Evolutionary conservation across 768 basidiomycete species (phyloP), one percentile per base, ranked within the genome.

Genomic region (Auricularia sp.): DNA sequence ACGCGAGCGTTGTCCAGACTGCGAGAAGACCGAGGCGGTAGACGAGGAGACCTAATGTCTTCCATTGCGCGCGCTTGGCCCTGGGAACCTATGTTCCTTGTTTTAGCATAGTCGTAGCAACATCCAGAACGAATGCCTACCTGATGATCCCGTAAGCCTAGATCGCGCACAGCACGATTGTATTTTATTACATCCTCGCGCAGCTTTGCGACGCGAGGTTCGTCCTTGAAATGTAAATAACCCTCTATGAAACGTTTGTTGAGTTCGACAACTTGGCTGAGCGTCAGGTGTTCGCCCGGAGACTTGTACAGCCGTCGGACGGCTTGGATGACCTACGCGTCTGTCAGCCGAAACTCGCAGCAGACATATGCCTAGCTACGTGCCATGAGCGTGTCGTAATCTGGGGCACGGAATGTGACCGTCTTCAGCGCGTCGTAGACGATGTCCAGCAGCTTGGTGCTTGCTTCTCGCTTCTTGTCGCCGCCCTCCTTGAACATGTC

Each of bases 301-400:
- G 93, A 89, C 71, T 94, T 93, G 77, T 98, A 98, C 62, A 98
- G 77, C 62, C 96, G 83, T 62, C 96, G 86, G 16, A 90, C 92
- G 29, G 95, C 96, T 83, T 98, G 96, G 64, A 98, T 93, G 65
- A 98, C 83, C 94, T 97, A 63, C 10, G 39, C 34, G 58, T 63
- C 45, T 18, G n/a, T 64, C 61, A 21, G 44, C 35, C n/a, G 6
- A 35, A 36, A n/a, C 14, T 65, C 34, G 44, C 18, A 54, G 5
- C 34, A 16, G 47, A 63, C 24, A 33, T 54, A 24, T 54, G 11
- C 29, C 29, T 61, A n/a, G 24, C 8, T n/a, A 73, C 84, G 64
- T 69, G 92, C 97, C 94, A 98, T 97, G 62, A 99, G 81, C 1
- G 96, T 98, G 69, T 99, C 97, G 73, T 92, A 98, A 74, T 99